Evolutionary conservation across 208 protist genomes (phyloP).

Genomic region (Herpetomonas tarakana): DNA sequence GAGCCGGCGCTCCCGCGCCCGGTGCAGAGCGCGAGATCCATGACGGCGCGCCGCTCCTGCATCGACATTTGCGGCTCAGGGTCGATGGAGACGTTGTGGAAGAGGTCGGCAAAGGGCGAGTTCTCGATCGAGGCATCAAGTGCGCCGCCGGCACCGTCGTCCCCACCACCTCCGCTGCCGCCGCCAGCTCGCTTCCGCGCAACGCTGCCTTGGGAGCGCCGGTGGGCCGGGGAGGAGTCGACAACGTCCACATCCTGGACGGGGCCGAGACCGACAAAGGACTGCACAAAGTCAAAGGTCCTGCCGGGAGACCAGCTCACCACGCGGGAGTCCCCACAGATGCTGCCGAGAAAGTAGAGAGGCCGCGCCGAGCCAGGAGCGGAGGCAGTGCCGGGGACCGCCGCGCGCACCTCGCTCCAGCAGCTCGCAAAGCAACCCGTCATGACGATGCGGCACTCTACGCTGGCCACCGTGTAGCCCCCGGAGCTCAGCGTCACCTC

Average conservation of each 20-base stretch:
- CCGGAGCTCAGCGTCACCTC: constrained; percentile 40
- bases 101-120: constrained; percentile 72
- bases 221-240: constrained; percentile 26
- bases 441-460: constrained; percentile 39
- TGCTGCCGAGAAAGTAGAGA: constrained; percentile 60
- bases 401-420: constrained; percentile 10
- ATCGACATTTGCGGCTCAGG: constrained; percentile 35
- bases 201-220: constrained; percentile 1
- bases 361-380: constrained; percentile 5
- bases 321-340: constrained; percentile 53
- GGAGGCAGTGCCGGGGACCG: background rate
- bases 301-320: constrained; percentile 16
- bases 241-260: constrained; percentile 56
- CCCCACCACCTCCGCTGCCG: background rate
- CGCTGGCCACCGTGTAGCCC: constrained; percentile 44
- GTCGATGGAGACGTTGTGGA: constrained; percentile 55
- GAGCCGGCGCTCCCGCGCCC: constrained; percentile 44
- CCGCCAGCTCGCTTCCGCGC: too few relatives aligned
- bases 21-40: constrained; percentile 68
- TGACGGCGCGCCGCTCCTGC: constrained; percentile 25
- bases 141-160: background rate
- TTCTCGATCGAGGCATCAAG: constrained; percentile 41
- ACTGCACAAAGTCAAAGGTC: constrained; percentile 24
- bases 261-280: constrained; percentile 42
- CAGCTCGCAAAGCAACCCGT: constrained; percentile 52